Conservation (phyloP, 2,329 filamentous ascomycete genomes). For the Coniochaeta sp. region DNA sequence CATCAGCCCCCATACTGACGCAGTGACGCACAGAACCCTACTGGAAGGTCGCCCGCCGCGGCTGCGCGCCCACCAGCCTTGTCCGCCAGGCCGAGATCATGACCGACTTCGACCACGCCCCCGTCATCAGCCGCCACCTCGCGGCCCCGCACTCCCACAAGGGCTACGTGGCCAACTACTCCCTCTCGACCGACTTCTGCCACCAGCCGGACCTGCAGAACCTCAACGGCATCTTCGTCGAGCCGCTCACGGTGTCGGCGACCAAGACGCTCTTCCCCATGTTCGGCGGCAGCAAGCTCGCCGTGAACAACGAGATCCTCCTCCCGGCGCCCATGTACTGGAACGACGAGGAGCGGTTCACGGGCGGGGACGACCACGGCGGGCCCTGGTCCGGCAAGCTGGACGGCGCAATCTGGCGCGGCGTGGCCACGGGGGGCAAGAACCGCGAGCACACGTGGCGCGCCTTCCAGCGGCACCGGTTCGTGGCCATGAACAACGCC, state of each 20-base stretch:
- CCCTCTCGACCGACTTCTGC: conserved; percentile 54
- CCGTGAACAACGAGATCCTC: conserved; percentile 63
- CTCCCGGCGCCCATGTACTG: conserved; percentile 66
- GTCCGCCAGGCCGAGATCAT: conserved; percentile 42
- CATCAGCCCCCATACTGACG: conserved; percentile 4
- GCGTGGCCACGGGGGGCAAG: conserved; percentile 57
- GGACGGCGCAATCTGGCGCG: conserved; percentile 53
- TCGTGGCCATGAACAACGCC: conserved; percentile 65
- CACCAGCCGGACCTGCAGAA: conserved; percentile 57
- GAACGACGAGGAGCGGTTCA: conserved; percentile 55
- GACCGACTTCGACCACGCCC: conserved; percentile 35
- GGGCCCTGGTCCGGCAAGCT: conserved; percentile 51
- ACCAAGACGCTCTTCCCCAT: conserved; percentile 55
- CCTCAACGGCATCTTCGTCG: conserved; percentile 58
- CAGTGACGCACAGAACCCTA: conserved; percentile 35
- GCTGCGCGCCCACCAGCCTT: conserved; percentile 55
- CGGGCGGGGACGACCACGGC: conserved; percentile 46
- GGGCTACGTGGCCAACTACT: conserved; percentile 56
- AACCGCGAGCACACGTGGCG: conserved; percentile 58
- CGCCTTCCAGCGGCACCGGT: conserved; percentile 68
- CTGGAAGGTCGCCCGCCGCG: conserved; percentile 50
- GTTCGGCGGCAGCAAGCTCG: conserved; percentile 62
- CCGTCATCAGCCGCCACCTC: conserved; percentile 35
- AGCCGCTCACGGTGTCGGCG: conserved; percentile 47
- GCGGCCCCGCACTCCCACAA: conserved; percentile 41